Conservation (phyloP, 768 basidiomycete species). For the Daedaleopsis nitida region DNA sequence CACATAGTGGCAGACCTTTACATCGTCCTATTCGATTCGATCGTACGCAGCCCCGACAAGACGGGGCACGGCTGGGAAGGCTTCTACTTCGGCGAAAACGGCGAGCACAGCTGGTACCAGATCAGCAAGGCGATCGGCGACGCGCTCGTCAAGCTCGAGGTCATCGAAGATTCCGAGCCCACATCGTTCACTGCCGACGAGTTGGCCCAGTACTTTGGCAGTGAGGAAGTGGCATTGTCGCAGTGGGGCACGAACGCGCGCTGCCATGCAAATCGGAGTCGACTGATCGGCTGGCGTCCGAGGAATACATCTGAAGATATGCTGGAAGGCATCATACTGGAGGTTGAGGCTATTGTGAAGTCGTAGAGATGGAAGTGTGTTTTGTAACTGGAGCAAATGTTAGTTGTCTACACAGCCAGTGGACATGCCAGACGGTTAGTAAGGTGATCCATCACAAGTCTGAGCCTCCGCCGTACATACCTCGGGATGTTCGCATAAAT, state of each 20-base stretch:
- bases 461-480: too few species aligned
- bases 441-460: too few species aligned
- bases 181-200: slow-evolving; percentile 48
- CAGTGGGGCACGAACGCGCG: slow-evolving; percentile 27
- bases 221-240: slow-evolving; percentile 1
- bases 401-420: too few species aligned
- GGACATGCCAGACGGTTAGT: too few species aligned
- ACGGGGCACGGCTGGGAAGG: slow-evolving; percentile 39
- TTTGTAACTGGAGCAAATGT: too few species aligned
- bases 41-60: slow-evolving; percentile 27
- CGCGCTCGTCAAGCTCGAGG: slow-evolving; percentile 36
- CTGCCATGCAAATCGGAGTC: slow-evolving; percentile 34
- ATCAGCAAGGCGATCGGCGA: slow-evolving; percentile 23
- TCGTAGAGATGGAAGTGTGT: not conserved
- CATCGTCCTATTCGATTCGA: slow-evolving; percentile 21
- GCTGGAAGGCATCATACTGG: slow-evolving; percentile 47
- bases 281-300: slow-evolving; percentile 56
- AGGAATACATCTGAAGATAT: slow-evolving; percentile 49
- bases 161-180: slow-evolving; percentile 37
- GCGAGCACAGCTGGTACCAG: slow-evolving; percentile 35
- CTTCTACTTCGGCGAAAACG: slow-evolving; percentile 37
- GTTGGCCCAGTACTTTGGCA: slow-evolving; percentile 36
- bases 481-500: too few species aligned
- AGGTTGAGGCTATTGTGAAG: slow-evolving; percentile 37
- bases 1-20: slow-evolving; percentile 46